Evolutionary conservation across 768 basidiomycete species (phyloP), one percentile per base, ranked within the genome.

Genomic region (Mycena capillaripes): DNA sequence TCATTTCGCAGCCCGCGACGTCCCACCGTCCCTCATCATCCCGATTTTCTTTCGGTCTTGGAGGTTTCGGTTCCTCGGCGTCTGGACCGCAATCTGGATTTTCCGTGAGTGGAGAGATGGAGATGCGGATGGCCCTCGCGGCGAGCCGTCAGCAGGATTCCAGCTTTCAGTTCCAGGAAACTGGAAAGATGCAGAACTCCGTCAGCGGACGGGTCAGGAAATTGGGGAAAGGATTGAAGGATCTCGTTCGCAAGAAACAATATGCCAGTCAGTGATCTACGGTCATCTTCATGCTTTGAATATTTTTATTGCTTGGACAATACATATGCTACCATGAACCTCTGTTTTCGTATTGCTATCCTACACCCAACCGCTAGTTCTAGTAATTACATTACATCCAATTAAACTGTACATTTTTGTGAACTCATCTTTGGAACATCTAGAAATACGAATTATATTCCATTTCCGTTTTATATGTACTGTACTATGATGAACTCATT

Each of bases 91-190:
- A 75, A 40, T 77, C 79, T 17, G 89, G 89, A 17, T 90, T 84
- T 77, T 91, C 90, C 66, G 81, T 91, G 74, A 91, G 89, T 63
- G 90, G 90, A 14, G 88, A 90, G 79, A 88, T 87, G 64, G 90
- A 91, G 77, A 72, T 90, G 79, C 82, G 86, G 73, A 90, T 90
- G 88, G 85, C 87, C 1, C 78, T 90, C 40, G 89, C 89, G 11
- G 79, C 79, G 71, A 70, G 32, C 38, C 68, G 46, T 34, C 23
- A 59, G 14, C 19, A 58, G 57, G 58, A 66, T 25, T 12, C 66
- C 38, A 30, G 25, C 19, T 79, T 74, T 25, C 74, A 67, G 62
- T 79, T 78, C 53, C 74, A 71, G 38, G 75, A 78, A 60, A 77
- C 74, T 56, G 63, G 69, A 46, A 72, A 66, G 64, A 44, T 36